Percentiles rank a stretch among this genome's conserved stretches.
Conservation (phyloP, 441 rosid species). For the Syzygium syzygioides region DNA sequence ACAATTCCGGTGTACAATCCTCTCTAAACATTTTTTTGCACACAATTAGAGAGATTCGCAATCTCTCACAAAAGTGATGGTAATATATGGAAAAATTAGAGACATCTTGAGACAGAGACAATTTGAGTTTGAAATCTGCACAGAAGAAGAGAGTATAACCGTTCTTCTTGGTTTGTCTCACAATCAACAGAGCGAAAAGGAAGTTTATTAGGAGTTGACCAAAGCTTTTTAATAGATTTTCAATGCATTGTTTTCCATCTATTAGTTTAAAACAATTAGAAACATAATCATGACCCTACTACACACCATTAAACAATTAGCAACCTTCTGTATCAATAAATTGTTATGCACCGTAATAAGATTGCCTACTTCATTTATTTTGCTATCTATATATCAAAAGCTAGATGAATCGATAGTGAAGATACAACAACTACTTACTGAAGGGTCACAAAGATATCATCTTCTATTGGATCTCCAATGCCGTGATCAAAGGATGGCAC, state of each 20-base stretch:
- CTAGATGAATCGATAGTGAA: not conserved
- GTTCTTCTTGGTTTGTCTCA: not conserved
- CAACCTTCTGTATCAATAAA: not conserved
- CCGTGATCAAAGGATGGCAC: conserved; percentile 92
- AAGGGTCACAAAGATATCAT: conserved; percentile 69
- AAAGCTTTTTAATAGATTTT: not conserved
- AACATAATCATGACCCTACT: not conserved
- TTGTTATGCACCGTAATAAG: not conserved
- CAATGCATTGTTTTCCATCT: not conserved
- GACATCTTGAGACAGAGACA: not conserved
- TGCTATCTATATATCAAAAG: not conserved
- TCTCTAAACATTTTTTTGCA: not conserved
- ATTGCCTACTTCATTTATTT: not conserved
- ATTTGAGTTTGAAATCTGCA: not conserved
- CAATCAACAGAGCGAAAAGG: not conserved
- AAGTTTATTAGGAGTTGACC: not conserved
- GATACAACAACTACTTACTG: conserved; percentile 53
- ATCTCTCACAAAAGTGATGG: not conserved
- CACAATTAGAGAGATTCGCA: not conserved
- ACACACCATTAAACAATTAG: not conserved
- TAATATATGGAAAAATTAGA: not conserved
- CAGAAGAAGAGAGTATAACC: not conserved
- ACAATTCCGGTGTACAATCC: not conserved
- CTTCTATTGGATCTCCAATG: conserved; percentile 89
- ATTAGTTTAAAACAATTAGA: not conserved